Conservation (phyloP, 805 yeast genomes). For the Lachancea sp. region DNA sequence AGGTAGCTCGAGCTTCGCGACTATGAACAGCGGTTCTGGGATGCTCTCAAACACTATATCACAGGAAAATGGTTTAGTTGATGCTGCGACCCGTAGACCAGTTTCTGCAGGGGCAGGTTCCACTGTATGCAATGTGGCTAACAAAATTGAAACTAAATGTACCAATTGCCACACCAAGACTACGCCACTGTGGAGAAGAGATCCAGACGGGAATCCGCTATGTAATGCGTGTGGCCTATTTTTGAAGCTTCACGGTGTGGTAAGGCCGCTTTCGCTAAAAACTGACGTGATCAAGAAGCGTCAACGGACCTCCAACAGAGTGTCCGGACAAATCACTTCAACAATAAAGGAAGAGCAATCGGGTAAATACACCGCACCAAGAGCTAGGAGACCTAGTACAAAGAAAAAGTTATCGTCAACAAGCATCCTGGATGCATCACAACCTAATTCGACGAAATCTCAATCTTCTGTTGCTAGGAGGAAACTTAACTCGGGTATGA, state of each 20-base stretch:
- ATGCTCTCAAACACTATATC: background rate
- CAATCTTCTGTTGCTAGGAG: conserved; percentile 5
- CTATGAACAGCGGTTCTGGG: conserved; percentile 2
- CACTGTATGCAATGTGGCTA: conserved; percentile 3
- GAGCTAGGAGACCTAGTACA: conserved; percentile 2
- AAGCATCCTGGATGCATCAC: background rate
- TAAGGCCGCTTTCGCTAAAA: conserved; percentile 80
- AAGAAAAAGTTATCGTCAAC: conserved; percentile 4
- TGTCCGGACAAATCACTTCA: conserved; percentile 3
- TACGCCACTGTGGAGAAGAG: conserved; percentile 91
- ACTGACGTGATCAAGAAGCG: conserved; percentile 90
- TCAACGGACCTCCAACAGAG: conserved; percentile 45
- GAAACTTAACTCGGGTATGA: background rate
- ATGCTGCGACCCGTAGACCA: conserved; percentile 1
- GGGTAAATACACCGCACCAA: conserved; percentile 2
- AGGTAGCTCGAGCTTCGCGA: conserved; percentile 7
- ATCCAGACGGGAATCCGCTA: conserved; percentile 81
- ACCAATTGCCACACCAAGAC: conserved; percentile 84
- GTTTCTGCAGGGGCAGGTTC: conserved; percentile 1
- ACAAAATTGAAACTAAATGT: conserved; percentile 41
- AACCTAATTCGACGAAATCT: background rate
- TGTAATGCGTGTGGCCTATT: conserved; percentile 96
- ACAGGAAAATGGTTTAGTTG: conserved; percentile 2
- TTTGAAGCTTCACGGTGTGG: conserved; percentile 85
- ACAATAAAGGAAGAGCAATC: background rate